These are phyloP conservation scores for Xylaria scruposa DNA, from an alignment of 495 filamentous ascomycete species.

Conservation along the genomic window DNA sequence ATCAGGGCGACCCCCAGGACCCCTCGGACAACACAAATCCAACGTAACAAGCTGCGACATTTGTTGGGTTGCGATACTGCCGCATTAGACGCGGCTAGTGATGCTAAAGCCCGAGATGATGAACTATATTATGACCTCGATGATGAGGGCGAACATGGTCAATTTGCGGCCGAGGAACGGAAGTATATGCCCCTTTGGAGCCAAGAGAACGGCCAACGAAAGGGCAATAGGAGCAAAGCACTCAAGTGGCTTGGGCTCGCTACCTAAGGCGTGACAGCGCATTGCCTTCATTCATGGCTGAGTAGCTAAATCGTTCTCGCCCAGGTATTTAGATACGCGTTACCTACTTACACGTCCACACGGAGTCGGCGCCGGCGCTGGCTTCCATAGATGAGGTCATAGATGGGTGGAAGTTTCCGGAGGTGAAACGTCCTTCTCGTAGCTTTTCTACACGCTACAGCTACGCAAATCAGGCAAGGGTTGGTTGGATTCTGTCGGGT, in stretches of 20 bases:
- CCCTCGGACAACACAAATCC: conserved; percentile 29
- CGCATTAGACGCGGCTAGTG: conserved; percentile 6
- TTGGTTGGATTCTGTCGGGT: not conserved
- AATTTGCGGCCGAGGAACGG: conserved; percentile 41
- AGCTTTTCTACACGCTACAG: not conserved
- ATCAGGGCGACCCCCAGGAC: conserved; percentile 26
- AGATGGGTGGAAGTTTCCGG: not conserved
- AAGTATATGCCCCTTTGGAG: conserved; percentile 46
- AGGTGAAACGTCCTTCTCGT: not conserved
- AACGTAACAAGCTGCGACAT: conserved; percentile 27
- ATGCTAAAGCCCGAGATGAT: conserved; percentile 8
- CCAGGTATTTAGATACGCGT: not conserved
- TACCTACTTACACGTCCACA: not conserved
- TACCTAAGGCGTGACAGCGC: not conserved
- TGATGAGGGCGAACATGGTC: conserved; percentile 36
- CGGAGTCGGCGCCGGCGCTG: conserved; percentile 5
- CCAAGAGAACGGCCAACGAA: conserved; percentile 27
- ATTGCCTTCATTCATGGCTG: too few relatives aligned
- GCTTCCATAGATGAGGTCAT: not conserved
- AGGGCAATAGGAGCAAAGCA: conserved; percentile 43
- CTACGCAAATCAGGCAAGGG: too few relatives aligned
- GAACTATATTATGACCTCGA: conserved; percentile 29
- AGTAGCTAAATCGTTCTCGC: not conserved
- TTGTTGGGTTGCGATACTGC: conserved; percentile 29
- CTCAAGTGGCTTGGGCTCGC: conserved; percentile 47